phyloP scores from a whole-genome alignment of 2,329 filamentous ascomycete genomes.

The Chaetomiaceae sp. region DNA sequence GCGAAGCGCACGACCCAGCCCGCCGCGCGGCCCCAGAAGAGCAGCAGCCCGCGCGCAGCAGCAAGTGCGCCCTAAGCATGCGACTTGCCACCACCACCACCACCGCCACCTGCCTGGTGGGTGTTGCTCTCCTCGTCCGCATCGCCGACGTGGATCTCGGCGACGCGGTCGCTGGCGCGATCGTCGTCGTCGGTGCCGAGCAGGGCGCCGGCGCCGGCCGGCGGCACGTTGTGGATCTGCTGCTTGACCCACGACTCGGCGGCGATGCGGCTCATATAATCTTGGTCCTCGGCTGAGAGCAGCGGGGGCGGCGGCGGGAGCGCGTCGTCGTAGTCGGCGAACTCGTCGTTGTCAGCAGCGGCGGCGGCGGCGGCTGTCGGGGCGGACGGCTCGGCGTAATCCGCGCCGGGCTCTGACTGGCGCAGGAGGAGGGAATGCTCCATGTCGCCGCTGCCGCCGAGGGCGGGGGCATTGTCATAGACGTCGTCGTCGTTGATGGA shows the following conservation, averaged over 20 bases:
- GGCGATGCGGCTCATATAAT: slow-evolving; percentile 21
- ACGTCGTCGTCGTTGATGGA: slow-evolving; percentile 25
- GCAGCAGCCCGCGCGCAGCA: too few relatives aligned
- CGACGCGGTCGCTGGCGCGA: slow-evolving; percentile 38
- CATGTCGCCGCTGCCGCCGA: too few relatives aligned
- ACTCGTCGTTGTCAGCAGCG: too few relatives aligned
- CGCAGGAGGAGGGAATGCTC: slow-evolving; percentile 18
- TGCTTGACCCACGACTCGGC: slow-evolving; percentile 26
- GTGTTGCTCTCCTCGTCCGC: slow-evolving; percentile 9
- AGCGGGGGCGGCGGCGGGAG: slow-evolving; percentile 16
- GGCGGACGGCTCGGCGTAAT: too few relatives aligned
- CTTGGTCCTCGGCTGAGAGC: slow-evolving; percentile 11
- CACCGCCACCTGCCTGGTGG: too few relatives aligned
- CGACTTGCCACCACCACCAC: too few relatives aligned
- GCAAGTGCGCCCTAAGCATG: too few relatives aligned
- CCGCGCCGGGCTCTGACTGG: too few relatives aligned
- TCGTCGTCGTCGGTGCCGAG: slow-evolving; percentile 30
- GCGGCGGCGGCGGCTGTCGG: too few relatives aligned
- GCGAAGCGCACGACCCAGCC: too few relatives aligned
- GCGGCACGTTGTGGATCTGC: slow-evolving; percentile 28
- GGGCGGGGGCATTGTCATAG: slow-evolving; percentile 18
- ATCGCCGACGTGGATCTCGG: slow-evolving; percentile 32
- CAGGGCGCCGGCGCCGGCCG: slow-evolving; percentile 21
- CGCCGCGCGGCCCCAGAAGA: too few relatives aligned
- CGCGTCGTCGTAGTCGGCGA: slow-evolving; percentile 8